phyloP scores from a whole-genome alignment of 2,329 filamentous ascomycete genomes.

The Penicillium hesseltinei region DNA sequence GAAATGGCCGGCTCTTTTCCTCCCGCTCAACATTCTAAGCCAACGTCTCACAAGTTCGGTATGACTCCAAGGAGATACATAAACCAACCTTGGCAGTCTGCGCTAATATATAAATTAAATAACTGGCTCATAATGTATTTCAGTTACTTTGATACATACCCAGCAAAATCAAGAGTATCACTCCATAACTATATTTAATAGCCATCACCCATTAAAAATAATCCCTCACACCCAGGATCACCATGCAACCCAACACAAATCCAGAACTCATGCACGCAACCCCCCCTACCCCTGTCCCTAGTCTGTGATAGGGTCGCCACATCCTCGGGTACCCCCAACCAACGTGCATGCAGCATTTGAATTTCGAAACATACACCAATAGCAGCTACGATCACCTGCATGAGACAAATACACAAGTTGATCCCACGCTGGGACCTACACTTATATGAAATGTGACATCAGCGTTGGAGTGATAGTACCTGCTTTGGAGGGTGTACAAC shows the following conservation, averaged over 20 bases:
- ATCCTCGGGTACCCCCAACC: slow-evolving; percentile 2
- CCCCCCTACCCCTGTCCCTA: neutral
- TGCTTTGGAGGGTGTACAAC: neutral
- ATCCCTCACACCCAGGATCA: neutral
- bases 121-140: too few relatives aligned
- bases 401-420: neutral
- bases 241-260: slow-evolving; percentile 1
- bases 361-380: neutral
- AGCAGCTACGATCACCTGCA: neutral
- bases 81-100: neutral
- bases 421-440: neutral
- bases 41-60: neutral
- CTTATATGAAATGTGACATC: slow-evolving; percentile 5
- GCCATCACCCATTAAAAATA: neutral
- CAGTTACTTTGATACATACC: neutral
- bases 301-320: slow-evolving; percentile 7
- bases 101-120: too few relatives aligned
- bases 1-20: neutral
- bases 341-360: slow-evolving; percentile 2
- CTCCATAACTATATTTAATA: neutral
- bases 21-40: neutral
- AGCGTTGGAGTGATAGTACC: neutral
- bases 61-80: neutral
- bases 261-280: neutral
- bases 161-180: neutral